Evolutionary conservation across 2,329 filamentous ascomycete species (phyloP), one percentile per base, ranked within the genome.

Genomic region (Penicillium psychrosexuale): DNA sequence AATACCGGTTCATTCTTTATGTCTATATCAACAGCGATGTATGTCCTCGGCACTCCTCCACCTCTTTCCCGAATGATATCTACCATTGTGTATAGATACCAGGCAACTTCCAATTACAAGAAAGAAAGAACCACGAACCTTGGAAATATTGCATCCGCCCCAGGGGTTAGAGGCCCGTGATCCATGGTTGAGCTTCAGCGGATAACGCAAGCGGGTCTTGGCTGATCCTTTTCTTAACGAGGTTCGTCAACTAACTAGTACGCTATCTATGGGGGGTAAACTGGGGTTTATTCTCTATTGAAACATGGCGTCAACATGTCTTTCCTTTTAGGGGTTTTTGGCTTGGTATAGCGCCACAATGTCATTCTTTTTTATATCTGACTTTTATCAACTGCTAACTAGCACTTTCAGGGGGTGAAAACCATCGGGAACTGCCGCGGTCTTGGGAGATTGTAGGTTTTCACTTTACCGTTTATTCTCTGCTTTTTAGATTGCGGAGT

Each of bases 351-450:
- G 15, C 45, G 47, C 38, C 44, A 57, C 48, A 54, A 58, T 51
- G 50, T 19, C 49, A 47, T 60, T 53, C 34, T 45, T 51, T 46
- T 33, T 12, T 27, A 52, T 13, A 52, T n/a, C 33, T 24, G 19
- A 34, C 24, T 43, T 42, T 34, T 30, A 37, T 8, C 31, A 43
- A 40, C 34, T 8, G 27, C n/a, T 7, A 22, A 22, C 19, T 22
- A 22, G 19, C 19, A 30, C 28, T 33, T 51, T 52, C 48, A 52
- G 48, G 53, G 53, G 53, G 12, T 30, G 22, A 17, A 47, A 7
- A 31, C 33, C 11, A 31, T 40, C 19, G 22, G 28, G 31, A 53
- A 47, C 28, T 45, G 34, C 30, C 42, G 50, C 39, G 36, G 36
- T 17, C 11, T 42, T 51, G 43, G 28, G 42, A 37, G 30, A 43